phyloP scores from a whole-genome alignment of 2,329 filamentous ascomycete genomes.

The Aureobasidium sp. region DNA sequence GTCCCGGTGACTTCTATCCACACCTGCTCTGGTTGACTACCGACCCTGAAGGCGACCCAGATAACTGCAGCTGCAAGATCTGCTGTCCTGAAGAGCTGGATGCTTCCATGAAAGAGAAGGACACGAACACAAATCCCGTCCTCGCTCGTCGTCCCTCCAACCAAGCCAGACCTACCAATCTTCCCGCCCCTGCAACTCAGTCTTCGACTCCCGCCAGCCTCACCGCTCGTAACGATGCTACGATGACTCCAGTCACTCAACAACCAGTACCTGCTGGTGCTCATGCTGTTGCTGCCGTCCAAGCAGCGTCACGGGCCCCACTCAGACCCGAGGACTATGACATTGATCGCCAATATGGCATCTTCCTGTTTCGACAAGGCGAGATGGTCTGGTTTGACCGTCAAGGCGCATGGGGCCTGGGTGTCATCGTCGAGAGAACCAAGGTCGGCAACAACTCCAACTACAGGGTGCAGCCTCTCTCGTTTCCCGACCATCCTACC shows the following conservation, averaged over 20 bases:
- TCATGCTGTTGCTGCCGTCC: constrained; percentile 13
- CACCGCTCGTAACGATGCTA: neutral
- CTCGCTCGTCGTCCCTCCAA: constrained; percentile 21
- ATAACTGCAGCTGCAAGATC: constrained; percentile 52
- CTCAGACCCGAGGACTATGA: constrained; percentile 39
- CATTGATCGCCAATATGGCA: constrained; percentile 40
- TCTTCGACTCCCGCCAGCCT: constrained; percentile 7
- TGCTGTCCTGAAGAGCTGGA: constrained; percentile 47
- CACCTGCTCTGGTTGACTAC: constrained; percentile 52
- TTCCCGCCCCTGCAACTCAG: neutral
- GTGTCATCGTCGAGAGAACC: constrained; percentile 44
- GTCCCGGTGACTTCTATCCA: constrained; percentile 53
- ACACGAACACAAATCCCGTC: constrained; percentile 17
- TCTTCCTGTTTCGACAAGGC: constrained; percentile 47
- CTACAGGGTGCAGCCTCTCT: constrained; percentile 34
- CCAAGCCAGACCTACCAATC: constrained; percentile 4
- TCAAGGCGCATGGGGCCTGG: constrained; percentile 47
- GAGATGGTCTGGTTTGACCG: constrained; percentile 52
- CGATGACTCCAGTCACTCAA: constrained; percentile 14
- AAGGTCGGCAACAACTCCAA: constrained; percentile 19
- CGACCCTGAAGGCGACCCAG: constrained; percentile 45
- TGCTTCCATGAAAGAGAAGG: constrained; percentile 27
- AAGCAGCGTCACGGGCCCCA: neutral
- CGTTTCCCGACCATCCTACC: constrained; percentile 24
- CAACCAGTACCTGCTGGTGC: constrained; percentile 20